Conservation (phyloP, 1,139 yeast genomes). For the Suhomyces anneliseae region DNA sequence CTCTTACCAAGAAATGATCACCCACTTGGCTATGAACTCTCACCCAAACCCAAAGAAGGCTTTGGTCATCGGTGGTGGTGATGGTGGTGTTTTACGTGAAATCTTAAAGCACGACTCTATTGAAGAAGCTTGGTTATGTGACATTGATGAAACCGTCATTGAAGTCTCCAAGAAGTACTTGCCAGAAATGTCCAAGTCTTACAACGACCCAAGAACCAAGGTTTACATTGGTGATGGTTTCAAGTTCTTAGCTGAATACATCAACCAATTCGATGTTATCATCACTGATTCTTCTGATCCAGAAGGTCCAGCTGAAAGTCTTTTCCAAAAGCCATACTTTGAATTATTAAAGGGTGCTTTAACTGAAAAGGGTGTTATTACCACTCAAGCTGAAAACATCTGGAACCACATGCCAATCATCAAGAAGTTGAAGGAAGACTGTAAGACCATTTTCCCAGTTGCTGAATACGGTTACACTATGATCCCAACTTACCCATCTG, state of each 20-base stretch:
- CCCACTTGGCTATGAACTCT: constrained; percentile 84
- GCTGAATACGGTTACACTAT: constrained; percentile 86
- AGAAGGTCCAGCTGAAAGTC: constrained; percentile 91
- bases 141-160: constrained; percentile 89
- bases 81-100: constrained; percentile 94
- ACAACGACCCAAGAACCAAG: constrained; percentile 76
- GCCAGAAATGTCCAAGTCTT: constrained; percentile 81
- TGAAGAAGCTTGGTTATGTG: constrained; percentile 86
- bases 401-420: constrained; percentile 85
- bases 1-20: constrained; percentile 92
- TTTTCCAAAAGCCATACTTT: constrained; percentile 86
- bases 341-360: constrained; percentile 75
- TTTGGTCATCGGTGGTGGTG: constrained; percentile 93
- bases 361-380: constrained; percentile 83
- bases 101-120: constrained; percentile 81
- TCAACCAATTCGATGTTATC: constrained; percentile 77
- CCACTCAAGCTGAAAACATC: constrained; percentile 89
- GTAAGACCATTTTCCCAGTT: constrained; percentile 78
- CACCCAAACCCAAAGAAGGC: constrained; percentile 91
- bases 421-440: constrained; percentile 70
- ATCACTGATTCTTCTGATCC: constrained; percentile 96
- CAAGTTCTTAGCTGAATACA: constrained; percentile 77
- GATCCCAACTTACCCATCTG: constrained; percentile 92
- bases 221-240: constrained; percentile 90
- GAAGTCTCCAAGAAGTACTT: constrained; percentile 77